A percentile compares a stretch with the other conserved stretches of the same genome.
These are phyloP conservation scores for Russula ochroleuca DNA, from an alignment of 768 basidiomycete species.

Conservation along the genomic window DNA sequence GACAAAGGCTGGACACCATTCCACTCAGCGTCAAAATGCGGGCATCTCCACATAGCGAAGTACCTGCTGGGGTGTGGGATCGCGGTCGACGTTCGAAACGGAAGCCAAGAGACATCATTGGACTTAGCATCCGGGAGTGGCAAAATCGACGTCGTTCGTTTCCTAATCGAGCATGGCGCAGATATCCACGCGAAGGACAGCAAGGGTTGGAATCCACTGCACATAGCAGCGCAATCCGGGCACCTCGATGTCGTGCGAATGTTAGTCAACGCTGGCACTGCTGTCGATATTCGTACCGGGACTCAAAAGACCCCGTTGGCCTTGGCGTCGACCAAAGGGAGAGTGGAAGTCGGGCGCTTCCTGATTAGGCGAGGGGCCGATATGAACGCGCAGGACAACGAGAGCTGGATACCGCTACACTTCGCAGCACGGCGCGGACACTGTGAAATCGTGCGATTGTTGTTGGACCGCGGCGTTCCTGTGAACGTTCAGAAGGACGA, in stretches of 20 bases:
- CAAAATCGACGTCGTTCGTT: conserved; percentile 2
- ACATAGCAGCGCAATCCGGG: neutral
- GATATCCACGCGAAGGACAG: neutral
- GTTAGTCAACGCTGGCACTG: neutral
- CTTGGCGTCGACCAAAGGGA: neutral
- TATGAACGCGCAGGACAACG: neutral
- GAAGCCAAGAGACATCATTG: neutral
- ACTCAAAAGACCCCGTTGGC: neutral
- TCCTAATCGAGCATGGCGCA: conserved; percentile 1
- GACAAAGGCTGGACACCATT: neutral
- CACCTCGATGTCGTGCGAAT: neutral
- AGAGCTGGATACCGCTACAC: neutral
- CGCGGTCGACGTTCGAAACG: neutral
- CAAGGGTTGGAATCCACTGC: neutral
- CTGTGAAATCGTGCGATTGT: neutral
- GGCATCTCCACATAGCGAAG: conserved; percentile 1
- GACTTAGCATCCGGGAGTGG: neutral
- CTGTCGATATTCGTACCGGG: neutral
- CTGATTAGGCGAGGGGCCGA: conserved; percentile 6
- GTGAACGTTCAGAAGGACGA: neutral
- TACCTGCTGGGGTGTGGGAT: neutral
- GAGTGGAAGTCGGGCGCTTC: conserved; percentile 3
- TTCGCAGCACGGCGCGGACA: neutral
- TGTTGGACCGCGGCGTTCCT: neutral
- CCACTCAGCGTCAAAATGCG: conserved; percentile 2